Percentiles rank a stretch among this genome's conserved stretches.
Evolutionary conservation across 805 yeast genomes (phyloP).

Genomic region (Blastobotrys robertii): DNA sequence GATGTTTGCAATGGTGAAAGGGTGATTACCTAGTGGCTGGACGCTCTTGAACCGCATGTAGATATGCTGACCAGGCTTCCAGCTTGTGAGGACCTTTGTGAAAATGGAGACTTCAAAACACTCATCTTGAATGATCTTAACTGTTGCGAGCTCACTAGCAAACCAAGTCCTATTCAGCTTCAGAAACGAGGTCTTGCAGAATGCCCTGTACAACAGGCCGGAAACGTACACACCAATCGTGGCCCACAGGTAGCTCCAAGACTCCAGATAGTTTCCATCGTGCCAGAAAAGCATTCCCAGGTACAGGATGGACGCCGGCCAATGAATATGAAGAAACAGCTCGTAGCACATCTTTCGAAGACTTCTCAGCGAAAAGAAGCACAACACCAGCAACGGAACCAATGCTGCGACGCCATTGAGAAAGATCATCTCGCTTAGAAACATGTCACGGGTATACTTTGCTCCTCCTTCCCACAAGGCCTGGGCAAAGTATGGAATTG

Average conservation of each 20-base stretch:
- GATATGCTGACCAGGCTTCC: no score
- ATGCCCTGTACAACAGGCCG: constrained; percentile 8
- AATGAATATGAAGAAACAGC: constrained; percentile 13
- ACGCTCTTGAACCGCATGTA: constrained; percentile 10
- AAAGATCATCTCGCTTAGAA: no score
- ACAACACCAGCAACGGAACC: constrained; percentile 8
- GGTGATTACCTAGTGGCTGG: constrained; percentile 14
- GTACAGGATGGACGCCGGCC: constrained; percentile 15
- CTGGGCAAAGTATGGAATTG: constrained; percentile 12
- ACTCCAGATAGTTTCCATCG: constrained; percentile 6
- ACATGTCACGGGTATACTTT: no score
- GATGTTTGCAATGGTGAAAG: constrained; percentile 12
- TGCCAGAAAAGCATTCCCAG: constrained; percentile 15
- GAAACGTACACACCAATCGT: constrained; percentile 9
- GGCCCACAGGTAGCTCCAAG: constrained; percentile 13
- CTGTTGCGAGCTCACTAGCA: no score
- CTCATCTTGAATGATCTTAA: constrained; percentile 3
- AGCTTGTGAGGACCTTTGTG: no score
- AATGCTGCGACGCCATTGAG: no score
- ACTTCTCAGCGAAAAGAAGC: constrained; percentile 9
- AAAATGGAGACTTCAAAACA: not conserved
- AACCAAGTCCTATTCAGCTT: no score
- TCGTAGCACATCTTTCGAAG: constrained; percentile 13
- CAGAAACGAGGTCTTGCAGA: constrained; percentile 12
- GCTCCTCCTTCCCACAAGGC: constrained; percentile 14